A percentile compares a stretch with the other conserved stretches of the same genome.
phyloP scores from a whole-genome alignment of 1,284 basidiomycete species.

The Leccinum fallax region DNA sequence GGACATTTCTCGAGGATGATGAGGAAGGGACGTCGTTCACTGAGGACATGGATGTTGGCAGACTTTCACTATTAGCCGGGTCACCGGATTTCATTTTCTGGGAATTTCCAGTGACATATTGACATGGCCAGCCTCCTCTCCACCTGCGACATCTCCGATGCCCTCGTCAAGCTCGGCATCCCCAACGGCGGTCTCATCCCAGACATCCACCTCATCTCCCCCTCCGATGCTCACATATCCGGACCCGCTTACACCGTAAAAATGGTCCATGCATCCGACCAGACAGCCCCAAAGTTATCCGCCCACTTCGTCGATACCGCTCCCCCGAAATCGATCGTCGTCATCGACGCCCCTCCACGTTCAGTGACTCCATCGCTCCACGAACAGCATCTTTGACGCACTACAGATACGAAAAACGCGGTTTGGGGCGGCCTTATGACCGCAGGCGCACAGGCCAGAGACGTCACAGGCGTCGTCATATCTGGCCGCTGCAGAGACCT shows the following conservation, averaged over 20 bases:
- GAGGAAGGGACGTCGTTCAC: slow-evolving; percentile 12
- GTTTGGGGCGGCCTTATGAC: slow-evolving; percentile 95
- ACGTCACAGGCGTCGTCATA: slow-evolving; percentile 76
- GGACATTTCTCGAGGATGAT: slow-evolving; percentile 24
- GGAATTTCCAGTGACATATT: neutral
- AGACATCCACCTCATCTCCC: slow-evolving; percentile 70
- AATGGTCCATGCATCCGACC: slow-evolving; percentile 74
- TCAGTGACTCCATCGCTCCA: slow-evolving; percentile 30
- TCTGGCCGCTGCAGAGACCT: slow-evolving; percentile 86
- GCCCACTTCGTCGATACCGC: slow-evolving; percentile 88
- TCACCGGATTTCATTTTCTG: neutral
- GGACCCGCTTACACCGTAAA: slow-evolving; percentile 91
- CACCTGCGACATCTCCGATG: slow-evolving; percentile 89
- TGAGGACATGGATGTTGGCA: neutral
- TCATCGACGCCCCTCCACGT: slow-evolving; percentile 81
- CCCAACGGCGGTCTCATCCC: slow-evolving; percentile 82
- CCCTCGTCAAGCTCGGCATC: slow-evolving; percentile 81
- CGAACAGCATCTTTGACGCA: slow-evolving; percentile 7
- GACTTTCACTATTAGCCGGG: neutral
- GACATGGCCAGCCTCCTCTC: slow-evolving; percentile 39
- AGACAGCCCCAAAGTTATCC: slow-evolving; percentile 63
- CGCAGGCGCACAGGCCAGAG: slow-evolving; percentile 73
- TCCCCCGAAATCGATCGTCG: slow-evolving; percentile 66
- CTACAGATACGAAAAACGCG: slow-evolving; percentile 74
- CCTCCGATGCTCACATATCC: slow-evolving; percentile 48